Base-by-base conservation (phyloP, 2,329 filamentous ascomycete species). In the Phoma herbarum region DNA sequence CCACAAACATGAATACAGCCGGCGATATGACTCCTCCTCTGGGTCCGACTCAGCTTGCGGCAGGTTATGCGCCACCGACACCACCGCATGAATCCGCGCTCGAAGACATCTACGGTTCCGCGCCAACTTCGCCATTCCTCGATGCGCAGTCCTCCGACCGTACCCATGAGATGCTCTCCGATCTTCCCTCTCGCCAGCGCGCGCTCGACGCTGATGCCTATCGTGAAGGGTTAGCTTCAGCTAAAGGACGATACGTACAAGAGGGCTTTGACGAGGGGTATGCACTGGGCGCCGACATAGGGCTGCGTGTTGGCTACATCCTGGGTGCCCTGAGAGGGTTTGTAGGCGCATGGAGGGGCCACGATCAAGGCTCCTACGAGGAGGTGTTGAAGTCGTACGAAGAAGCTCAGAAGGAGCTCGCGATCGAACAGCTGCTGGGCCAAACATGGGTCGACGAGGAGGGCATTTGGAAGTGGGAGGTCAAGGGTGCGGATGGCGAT, bases 201-300 rank as follows among this genome's bases (percentile, higher is more conserved):
- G 88, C 90, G 54, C 92, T 97, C 75, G 85, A 87, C 51, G 97
- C 91, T 8, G 88, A 91, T 37, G 95, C 95, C 20, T 98, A 98
- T 78, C 89, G 94, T 59, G 93, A 97, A 70, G 95, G 94, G 43
- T 85, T 98, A 52, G 85, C 89, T 0, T 81, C 81, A 3, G 90
- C 90, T 29, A 98, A 98, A 75, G 85, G 86, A 25, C 79, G 83
- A 46, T 90, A 88, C 69, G 86, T 97, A 25, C 95, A 99, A 78
- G 83, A 83, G 14, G 94, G 94, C 0, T 98, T 99, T 72, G 95
- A 99, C 74, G 91, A 94, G 64, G 94, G 94, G 0, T 98, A 93
- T 75, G 83, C 87, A 14, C 82, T 98, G 0, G 95, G 95, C 12
- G 93, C 92, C 0, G 88, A 89, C 50, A 80, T 98, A 28, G 95